phyloP scores from a whole-genome alignment of 768 basidiomycete genomes.

The Rhodotorula taiwanensis region DNA sequence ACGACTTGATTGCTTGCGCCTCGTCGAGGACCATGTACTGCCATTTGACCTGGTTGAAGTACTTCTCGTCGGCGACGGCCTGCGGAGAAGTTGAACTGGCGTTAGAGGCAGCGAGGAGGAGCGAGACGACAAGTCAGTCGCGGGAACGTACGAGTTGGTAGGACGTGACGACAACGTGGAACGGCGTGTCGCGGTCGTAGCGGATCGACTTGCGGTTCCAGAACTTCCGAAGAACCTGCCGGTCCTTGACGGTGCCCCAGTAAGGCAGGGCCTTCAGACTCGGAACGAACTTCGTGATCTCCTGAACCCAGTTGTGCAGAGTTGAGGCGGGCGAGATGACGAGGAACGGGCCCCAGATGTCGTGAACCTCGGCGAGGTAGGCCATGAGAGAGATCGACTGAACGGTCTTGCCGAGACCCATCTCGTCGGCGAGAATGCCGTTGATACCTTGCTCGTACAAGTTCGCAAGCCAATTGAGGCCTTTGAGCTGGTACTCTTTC shows the following conservation, averaged over 20 bases:
- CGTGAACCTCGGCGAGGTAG: conserved; percentile 91
- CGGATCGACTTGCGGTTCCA: conserved; percentile 98
- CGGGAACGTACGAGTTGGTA: conserved; percentile 71
- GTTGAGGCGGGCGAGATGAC: conserved; percentile 97
- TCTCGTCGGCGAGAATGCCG: conserved; percentile 97
- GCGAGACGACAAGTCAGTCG: not conserved
- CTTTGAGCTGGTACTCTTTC: conserved; percentile 97
- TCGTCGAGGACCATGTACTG: conserved; percentile 99
- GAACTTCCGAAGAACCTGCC: conserved; percentile 86
- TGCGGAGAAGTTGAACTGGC: too few relatives aligned
- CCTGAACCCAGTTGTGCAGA: conserved; percentile 98
- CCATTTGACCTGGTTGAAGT: conserved; percentile 96
- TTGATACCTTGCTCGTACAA: conserved; percentile 99
- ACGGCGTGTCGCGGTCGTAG: conserved; percentile 89
- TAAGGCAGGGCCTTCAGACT: conserved; percentile 89
- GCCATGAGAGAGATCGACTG: conserved; percentile 95
- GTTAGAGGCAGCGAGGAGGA: not conserved
- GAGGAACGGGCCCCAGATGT: conserved; percentile 98
- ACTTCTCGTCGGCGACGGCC: conserved; percentile 94
- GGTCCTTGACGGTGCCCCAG: conserved; percentile 96
- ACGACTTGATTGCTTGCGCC: conserved; percentile 99
- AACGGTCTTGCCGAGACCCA: conserved; percentile 65
- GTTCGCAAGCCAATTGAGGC: conserved; percentile 94
- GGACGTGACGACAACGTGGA: conserved; percentile 92
- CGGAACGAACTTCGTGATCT: conserved; percentile 91